Evolutionary conservation across 257 asterid species (phyloP).

Genomic region (Coffea canephora): DNA sequence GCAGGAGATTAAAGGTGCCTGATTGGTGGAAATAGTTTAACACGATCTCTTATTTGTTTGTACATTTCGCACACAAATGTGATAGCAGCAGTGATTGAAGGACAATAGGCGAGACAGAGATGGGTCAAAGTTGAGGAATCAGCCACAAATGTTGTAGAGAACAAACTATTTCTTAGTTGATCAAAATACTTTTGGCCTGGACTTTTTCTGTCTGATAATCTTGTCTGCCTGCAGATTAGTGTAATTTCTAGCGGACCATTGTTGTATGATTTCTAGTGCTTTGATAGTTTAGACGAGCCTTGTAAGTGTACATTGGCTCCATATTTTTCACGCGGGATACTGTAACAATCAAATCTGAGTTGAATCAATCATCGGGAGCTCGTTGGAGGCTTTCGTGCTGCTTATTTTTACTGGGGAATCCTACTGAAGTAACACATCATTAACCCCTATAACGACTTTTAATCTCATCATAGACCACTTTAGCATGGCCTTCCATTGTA

Average conservation of each 20-base stretch:
- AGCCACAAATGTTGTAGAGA: neutral
- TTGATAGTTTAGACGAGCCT: neutral
- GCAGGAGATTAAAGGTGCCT: constrained; percentile 72
- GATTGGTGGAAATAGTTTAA: constrained; percentile 79
- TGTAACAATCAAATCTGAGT: constrained; percentile 8
- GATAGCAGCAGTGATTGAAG: neutral
- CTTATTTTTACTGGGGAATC: neutral
- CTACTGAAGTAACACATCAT: neutral
- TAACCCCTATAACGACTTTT: neutral
- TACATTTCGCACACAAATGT: constrained; percentile 25
- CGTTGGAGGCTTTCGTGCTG: neutral
- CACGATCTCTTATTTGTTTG: constrained; percentile 21
- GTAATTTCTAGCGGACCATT: neutral
- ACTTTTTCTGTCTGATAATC: neutral
- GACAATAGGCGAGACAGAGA: neutral
- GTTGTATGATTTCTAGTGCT: neutral
- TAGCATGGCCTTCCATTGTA: neutral
- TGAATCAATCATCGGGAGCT: neutral
- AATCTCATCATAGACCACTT: neutral
- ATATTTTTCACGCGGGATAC: constrained; percentile 5
- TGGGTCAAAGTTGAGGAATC: neutral
- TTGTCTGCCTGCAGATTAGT: neutral
- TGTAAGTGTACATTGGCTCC: neutral
- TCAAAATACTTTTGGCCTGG: neutral
- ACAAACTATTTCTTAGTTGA: neutral